Conservation (phyloP, 805 yeast species). For the Vanderwaltozyma yarrowii region DNA sequence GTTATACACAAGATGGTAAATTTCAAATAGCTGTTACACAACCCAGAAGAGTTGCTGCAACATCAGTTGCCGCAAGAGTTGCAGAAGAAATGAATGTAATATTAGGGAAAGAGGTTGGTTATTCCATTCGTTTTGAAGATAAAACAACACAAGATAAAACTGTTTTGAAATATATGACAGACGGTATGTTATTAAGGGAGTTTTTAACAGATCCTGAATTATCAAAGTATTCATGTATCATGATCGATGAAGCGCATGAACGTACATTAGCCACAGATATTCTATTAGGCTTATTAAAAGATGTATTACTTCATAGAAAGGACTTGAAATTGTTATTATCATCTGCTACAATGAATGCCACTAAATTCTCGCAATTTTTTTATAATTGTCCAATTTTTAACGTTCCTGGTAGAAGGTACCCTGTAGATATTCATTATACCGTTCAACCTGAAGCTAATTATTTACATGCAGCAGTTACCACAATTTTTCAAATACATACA, state of each 20-base stretch:
- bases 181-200: slow-evolving; percentile 89
- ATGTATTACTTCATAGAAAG: slow-evolving; percentile 47
- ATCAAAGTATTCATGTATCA: slow-evolving; percentile 61
- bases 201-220: slow-evolving; percentile 67
- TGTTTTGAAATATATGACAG: slow-evolving; percentile 80
- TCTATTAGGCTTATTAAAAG: slow-evolving; percentile 69
- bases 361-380: slow-evolving; percentile 74
- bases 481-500: slow-evolving; percentile 79
- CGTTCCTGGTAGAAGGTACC: slow-evolving; percentile 89
- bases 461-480: slow-evolving; percentile 77
- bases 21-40: slow-evolving; percentile 78
- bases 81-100: slow-evolving; percentile 76
- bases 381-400: slow-evolving; percentile 75
- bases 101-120: slow-evolving; percentile 88
- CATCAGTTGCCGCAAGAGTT: slow-evolving; percentile 80
- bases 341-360: slow-evolving; percentile 91
- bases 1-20: slow-evolving; percentile 50
- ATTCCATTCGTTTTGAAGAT: slow-evolving; percentile 81
- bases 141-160: slow-evolving; percentile 50
- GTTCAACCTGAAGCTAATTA: slow-evolving; percentile 85
- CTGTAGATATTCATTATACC: slow-evolving; percentile 79
- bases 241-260: slow-evolving; percentile 97
- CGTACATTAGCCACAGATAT: slow-evolving; percentile 88
- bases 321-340: slow-evolving; percentile 73
- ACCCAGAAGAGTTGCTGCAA: slow-evolving; percentile 94